Evolutionary conservation across 2,329 filamentous ascomycete genomes (phyloP), one percentile per base, ranked within the genome.

Genomic region (Alternaria dauci): DNA sequence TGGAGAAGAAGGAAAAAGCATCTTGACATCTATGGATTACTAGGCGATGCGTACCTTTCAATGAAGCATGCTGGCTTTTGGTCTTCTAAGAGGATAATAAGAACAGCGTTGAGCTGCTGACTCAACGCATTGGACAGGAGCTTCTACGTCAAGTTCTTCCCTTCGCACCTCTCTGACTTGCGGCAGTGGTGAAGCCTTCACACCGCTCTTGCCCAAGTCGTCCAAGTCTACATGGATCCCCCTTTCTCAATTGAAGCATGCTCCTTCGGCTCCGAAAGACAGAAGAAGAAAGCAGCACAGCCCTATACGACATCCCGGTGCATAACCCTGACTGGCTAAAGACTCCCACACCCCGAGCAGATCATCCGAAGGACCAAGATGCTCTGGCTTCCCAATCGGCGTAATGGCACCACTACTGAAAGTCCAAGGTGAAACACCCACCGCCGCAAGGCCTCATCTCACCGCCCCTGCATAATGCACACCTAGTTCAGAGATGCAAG

Each of bases 211-310:
- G 20, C 23, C 14, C 30, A 9, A 9, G 16, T 36, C n/a, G 6
- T 20, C 32, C 23, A 50, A 16, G 30, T 50, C 34, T 16, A 5
- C 46, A 50, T 42, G 20, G 16, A 25, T 12, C 20, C 20, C 39
- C 39, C 39, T 42, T 42, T 25, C 39, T 42, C 39, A 25, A 8
- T 42, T 12, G 2, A 38, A 23, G 20, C 12, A 12, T 36, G 20
- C 30, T 38, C 6, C 14, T 38, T n/a, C 23, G 20, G 16, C 46
- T 18, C 5, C 30, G 32, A 48, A 26, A 34, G 23, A 20, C 20
- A 50, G 46, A 34, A 50, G 30, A 50, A 50, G 32, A 36, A 50
- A 50, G 23, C 32, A 50, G 46, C 46, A 50, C 14, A 38, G 16
- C 38, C 34, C 14, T 12, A 11, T 14, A 36, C 14, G 14, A 26